Conservation (phyloP, 140 eudicot species). For the Flaveria floridana region DNA sequence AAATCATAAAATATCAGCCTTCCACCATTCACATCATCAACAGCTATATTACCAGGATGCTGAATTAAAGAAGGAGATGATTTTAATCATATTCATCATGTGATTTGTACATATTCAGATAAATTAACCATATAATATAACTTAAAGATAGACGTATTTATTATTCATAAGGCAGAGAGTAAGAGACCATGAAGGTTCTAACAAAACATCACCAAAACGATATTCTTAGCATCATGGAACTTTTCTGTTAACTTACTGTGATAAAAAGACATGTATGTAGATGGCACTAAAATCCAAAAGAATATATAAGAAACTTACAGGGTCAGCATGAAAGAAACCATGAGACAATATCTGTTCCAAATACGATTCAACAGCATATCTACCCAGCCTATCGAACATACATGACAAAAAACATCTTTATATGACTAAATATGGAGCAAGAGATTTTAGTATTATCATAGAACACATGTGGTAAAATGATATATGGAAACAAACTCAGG, state of each 20-base stretch:
- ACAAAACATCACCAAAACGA: neutral
- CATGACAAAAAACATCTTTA: constrained; percentile 19
- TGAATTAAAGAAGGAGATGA: constrained; percentile 37
- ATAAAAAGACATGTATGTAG: constrained; percentile 9
- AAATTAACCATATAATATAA: constrained; percentile 4
- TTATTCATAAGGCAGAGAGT: neutral
- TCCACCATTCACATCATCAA: constrained; percentile 98
- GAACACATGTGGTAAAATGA: neutral
- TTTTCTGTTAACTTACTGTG: neutral
- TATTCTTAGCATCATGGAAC: neutral
- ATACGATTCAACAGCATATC: constrained; percentile 96
- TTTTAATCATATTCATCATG: constrained; percentile 12
- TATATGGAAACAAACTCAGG: neutral
- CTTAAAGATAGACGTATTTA: neutral
- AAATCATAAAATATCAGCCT: constrained; percentile 93
- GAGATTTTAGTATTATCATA: neutral
- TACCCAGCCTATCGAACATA: constrained; percentile 61
- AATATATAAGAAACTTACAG: constrained; percentile 47
- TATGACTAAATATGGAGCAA: neutral
- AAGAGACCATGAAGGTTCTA: neutral
- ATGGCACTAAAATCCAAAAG: neutral
- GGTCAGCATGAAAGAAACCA: constrained; percentile 96
- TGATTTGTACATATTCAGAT: constrained; percentile 18
- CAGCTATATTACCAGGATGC: constrained; percentile 99
- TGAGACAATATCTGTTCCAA: constrained; percentile 87